A percentile compares a stretch with the other conserved stretches of the same genome.
These are phyloP conservation scores for Umbelopsis sp. DNA, from an alignment of 371 early-diverging fungal genomes.

Conservation along the genomic window DNA sequence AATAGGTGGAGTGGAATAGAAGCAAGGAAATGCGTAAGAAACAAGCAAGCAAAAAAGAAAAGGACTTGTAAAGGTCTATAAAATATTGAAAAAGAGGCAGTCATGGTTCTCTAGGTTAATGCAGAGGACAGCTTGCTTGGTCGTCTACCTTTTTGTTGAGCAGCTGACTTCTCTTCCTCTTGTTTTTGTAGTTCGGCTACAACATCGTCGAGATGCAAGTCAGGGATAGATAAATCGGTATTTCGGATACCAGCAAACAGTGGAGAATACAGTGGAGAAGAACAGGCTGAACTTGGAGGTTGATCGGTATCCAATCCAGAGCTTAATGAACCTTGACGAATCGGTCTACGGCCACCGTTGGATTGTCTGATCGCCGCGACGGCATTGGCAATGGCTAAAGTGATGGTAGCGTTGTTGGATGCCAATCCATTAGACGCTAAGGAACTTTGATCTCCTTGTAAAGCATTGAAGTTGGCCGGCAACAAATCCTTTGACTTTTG, in stretches of 20 bases:
- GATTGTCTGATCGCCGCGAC: slow-evolving; percentile 7
- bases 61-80: neutral
- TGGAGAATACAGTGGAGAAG: slow-evolving; percentile 21
- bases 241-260: slow-evolving; percentile 17
- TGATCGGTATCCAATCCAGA: slow-evolving; percentile 19
- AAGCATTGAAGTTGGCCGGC: neutral
- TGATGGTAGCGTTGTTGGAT: neutral
- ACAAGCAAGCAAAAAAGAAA: slow-evolving; percentile 4
- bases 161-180: slow-evolving; percentile 10
- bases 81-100: neutral
- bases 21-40: slow-evolving; percentile 11
- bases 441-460: neutral
- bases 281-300: slow-evolving; percentile 21
- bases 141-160: slow-evolving; percentile 8
- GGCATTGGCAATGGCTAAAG: slow-evolving; percentile 12
- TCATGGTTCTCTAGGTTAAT: slow-evolving; percentile 2
- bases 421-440: neutral
- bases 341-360: neutral
- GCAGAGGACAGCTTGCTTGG: slow-evolving; percentile 4
- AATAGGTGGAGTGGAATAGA: neutral
- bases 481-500: slow-evolving; percentile 2
- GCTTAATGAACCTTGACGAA: neutral
- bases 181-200: slow-evolving; percentile 12
- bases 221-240: slow-evolving; percentile 4
- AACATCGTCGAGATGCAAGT: slow-evolving; percentile 1